A percentile compares a stretch with the other conserved stretches of the same genome.
Evolutionary conservation across 2,329 filamentous ascomycete species (phyloP).

Genomic region (Chrysoporthe puriensis): DNA sequence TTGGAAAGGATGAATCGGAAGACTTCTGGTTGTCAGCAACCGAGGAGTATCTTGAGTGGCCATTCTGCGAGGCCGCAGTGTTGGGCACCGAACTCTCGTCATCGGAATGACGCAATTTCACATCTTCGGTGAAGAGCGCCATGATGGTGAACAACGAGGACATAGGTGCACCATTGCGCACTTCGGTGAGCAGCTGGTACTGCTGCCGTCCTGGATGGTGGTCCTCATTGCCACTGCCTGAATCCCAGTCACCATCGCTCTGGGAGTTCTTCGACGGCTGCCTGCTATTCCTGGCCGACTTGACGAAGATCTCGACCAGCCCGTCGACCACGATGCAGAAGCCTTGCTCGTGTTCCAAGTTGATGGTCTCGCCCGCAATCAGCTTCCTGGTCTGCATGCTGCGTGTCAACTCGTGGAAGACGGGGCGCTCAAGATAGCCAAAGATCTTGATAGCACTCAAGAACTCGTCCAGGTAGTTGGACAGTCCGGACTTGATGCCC

Average conservation of each 20-base stretch:
- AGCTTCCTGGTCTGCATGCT: constrained; percentile 98
- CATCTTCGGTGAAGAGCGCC: constrained; percentile 94
- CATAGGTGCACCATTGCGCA: constrained; percentile 97
- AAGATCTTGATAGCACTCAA: constrained; percentile 99
- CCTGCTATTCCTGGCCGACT: constrained; percentile 68
- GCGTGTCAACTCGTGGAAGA: constrained; percentile 95
- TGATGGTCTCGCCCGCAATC: constrained; percentile 92
- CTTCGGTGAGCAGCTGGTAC: constrained; percentile 94
- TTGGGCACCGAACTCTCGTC: constrained; percentile 52
- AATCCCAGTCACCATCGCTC: constrained; percentile 46
- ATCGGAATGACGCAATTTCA: constrained; percentile 75
- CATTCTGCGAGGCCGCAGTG: constrained; percentile 35
- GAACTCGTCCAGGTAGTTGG: constrained; percentile 98
- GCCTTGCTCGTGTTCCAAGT: constrained; percentile 95
- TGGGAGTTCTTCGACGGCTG: constrained; percentile 48
- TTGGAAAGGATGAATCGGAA: constrained; percentile 42
- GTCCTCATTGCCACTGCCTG: constrained; percentile 66
- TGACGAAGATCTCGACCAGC: constrained; percentile 96
- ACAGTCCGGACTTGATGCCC: constrained; percentile 84
- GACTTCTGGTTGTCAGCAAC: constrained; percentile 37
- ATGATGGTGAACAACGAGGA: constrained; percentile 97
- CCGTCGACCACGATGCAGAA: constrained; percentile 98
- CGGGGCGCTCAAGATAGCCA: constrained; percentile 91
- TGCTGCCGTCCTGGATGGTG: constrained; percentile 71
- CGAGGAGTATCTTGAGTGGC: constrained; percentile 36